Conservation (phyloP, 1,284 basidiomycete genomes). For the Rhodofomes roseus region DNA sequence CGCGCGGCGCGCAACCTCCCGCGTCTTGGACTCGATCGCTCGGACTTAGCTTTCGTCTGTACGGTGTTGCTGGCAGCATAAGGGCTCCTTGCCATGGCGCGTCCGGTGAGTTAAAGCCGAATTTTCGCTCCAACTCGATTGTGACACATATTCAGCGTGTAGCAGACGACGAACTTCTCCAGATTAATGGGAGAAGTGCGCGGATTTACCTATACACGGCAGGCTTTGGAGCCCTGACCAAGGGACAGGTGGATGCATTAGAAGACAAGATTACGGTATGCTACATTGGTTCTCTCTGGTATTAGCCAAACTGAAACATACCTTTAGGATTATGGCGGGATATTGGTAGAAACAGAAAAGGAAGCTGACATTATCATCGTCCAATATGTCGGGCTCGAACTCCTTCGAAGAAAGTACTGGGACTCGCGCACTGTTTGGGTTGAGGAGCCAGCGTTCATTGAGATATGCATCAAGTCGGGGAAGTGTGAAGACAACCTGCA, state of each 20-base stretch:
- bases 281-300: too few species aligned
- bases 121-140: not conserved
- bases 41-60: too few species aligned
- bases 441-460: conserved; percentile 16
- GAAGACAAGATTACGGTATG: not conserved
- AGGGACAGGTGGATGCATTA: not conserved
- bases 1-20: too few species aligned
- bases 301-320: not conserved
- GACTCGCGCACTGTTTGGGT: conserved; percentile 11
- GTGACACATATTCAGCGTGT: not conserved
- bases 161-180: not conserved
- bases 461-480: conserved; percentile 15
- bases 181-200: not conserved
- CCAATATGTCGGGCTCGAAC: conserved; percentile 6
- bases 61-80: too few species aligned
- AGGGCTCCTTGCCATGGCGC: not conserved
- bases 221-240: conserved; percentile 1
- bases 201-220: not conserved
- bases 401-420: conserved; percentile 8
- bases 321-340: conserved; percentile 16
- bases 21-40: too few species aligned
- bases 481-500: conserved; percentile 12
- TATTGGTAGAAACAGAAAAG: not conserved
- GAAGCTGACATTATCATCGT: conserved; percentile 20
- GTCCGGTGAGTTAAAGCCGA: not conserved